Evolutionary conservation across 1,284 basidiomycete species (phyloP).

Genomic region (Kalmanozyma brasiliensis): DNA sequence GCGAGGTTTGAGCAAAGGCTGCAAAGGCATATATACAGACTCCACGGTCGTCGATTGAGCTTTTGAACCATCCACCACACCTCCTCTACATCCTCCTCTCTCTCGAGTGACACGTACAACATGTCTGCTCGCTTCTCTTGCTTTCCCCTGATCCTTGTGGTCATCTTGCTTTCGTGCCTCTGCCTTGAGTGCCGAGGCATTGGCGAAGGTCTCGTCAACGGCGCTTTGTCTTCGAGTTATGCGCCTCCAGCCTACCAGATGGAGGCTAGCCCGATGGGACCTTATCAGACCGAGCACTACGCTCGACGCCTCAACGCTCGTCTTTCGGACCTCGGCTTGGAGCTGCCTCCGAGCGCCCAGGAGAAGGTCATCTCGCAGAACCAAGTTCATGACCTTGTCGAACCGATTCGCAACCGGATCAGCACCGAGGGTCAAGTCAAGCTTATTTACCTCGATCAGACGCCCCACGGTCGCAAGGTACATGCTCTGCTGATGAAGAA

Average conservation of each 20-base stretch:
- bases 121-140: too few species aligned
- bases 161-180: neutral
- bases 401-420: too few species aligned
- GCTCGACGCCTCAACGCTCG: neutral
- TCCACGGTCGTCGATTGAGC: too few species aligned
- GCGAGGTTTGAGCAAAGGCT: too few species aligned
- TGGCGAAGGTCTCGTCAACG: neutral
- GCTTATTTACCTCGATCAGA: constrained; percentile 1
- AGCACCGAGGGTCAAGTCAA: too few species aligned
- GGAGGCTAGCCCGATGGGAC: constrained; percentile 2
- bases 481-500: constrained; percentile 7
- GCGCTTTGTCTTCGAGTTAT: neutral
- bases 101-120: too few species aligned
- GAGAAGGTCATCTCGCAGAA: too few species aligned
- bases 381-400: too few species aligned
- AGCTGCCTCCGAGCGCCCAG: neutral
- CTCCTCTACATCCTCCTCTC: too few species aligned
- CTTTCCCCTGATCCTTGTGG: too few species aligned
- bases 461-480: constrained; percentile 2
- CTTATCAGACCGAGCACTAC: neutral
- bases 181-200: neutral
- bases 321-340: neutral
- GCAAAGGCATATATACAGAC: too few species aligned
- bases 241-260: neutral
- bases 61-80: too few species aligned